A percentile compares a stretch with the other conserved stretches of the same genome.
These are phyloP conservation scores for Laguncularia racemosa DNA, from an alignment of 345 rosid species.

Conservation along the genomic window DNA sequence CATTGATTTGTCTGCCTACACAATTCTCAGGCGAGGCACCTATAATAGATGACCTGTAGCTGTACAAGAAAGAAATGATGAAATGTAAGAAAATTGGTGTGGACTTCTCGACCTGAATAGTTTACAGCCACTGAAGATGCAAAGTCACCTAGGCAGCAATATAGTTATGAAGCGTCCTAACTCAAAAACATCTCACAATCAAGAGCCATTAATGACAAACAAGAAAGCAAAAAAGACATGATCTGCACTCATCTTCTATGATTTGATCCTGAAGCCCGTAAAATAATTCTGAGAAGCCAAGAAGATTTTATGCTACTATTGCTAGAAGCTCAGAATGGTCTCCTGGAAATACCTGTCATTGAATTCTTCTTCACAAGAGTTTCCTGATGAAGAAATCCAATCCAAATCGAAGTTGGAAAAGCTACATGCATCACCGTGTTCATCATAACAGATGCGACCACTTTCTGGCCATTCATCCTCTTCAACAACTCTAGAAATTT, in stretches of 20 bases:
- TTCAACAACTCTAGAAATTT: constrained; percentile 27
- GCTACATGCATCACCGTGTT: constrained; percentile 47
- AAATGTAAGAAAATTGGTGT: no score
- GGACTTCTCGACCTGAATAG: no score
- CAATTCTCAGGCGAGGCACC: constrained; percentile 24
- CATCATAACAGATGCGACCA: constrained; percentile 38
- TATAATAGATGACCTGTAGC: constrained; percentile 10
- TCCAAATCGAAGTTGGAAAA: constrained; percentile 68
- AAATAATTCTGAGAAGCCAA: not conserved
- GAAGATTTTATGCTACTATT: no score
- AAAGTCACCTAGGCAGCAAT: no score
- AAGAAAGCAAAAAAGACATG: no score
- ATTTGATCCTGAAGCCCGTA: not conserved
- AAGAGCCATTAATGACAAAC: no score
- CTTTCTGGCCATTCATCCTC: constrained; percentile 34
- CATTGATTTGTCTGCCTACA: constrained; percentile 12
- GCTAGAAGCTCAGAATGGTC: not conserved
- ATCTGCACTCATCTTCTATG: no score
- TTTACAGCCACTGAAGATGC: no score
- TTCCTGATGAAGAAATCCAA: constrained; percentile 91
- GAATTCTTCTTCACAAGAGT: constrained; percentile 72
- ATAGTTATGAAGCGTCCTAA: no score
- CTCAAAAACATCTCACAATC: no score
- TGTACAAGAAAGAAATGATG: constrained; percentile 1
- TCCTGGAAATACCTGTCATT: constrained; percentile 44